Percentiles rank a stretch among this genome's conserved stretches.
Evolutionary conservation across 2,329 filamentous ascomycete species (phyloP).

Genomic region (Aureobasidium vineae): DNA sequence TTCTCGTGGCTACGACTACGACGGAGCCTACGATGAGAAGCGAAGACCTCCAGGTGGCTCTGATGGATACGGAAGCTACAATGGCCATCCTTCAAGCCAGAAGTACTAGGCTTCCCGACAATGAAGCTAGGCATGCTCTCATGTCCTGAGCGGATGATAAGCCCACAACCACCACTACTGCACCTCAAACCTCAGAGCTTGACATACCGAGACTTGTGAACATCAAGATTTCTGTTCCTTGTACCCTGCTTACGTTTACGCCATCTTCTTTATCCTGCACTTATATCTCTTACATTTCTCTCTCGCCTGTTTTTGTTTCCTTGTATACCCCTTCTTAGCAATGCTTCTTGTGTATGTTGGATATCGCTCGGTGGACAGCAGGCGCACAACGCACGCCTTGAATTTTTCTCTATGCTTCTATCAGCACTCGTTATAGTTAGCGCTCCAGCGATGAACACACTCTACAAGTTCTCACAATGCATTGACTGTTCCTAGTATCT

Average conservation of each 20-base stretch:
- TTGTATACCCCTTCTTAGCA: constrained; percentile 7
- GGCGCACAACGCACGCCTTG: background rate
- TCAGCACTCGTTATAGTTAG: background rate
- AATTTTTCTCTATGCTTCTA: background rate
- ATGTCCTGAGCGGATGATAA: too few species aligned
- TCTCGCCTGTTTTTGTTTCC: background rate
- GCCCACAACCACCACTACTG: background rate
- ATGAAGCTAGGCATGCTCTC: background rate
- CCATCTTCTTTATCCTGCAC: background rate
- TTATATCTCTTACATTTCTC: background rate
- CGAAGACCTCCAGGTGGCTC: constrained; percentile 11
- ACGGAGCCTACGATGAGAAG: constrained; percentile 13
- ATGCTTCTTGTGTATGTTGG: background rate
- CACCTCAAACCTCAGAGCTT: too few species aligned
- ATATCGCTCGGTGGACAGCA: background rate
- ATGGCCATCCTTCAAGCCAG: background rate
- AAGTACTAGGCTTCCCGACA: background rate
- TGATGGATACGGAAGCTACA: constrained; percentile 25
- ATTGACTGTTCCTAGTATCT: background rate
- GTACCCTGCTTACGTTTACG: background rate
- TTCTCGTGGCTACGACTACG: constrained; percentile 15
- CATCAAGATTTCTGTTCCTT: too few species aligned
- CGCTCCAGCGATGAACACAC: background rate
- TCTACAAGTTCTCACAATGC: background rate
- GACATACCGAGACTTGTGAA: background rate